A percentile compares a stretch with the other conserved stretches of the same genome.
These are phyloP conservation scores for Claviceps maximensis DNA, from an alignment of 2,329 filamentous ascomycete genomes.

Conservation along the genomic window DNA sequence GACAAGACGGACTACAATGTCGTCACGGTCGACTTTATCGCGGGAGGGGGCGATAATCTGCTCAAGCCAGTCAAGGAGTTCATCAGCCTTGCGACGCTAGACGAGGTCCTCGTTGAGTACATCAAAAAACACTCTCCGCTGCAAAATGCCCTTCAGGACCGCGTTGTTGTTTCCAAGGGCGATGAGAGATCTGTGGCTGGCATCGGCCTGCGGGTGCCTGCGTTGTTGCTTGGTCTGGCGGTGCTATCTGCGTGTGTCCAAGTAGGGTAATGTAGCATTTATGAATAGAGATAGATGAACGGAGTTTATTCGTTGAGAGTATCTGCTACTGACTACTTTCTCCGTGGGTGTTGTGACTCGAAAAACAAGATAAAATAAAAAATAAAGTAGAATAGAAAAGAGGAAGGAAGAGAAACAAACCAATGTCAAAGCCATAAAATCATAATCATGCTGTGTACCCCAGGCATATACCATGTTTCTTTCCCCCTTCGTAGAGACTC, in stretches of 20 bases:
- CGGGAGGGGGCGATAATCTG: slow-evolving; percentile 50
- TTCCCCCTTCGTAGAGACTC: too few species aligned
- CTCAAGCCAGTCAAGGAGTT: slow-evolving; percentile 27
- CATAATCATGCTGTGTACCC: too few species aligned
- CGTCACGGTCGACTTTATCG: slow-evolving; percentile 50
- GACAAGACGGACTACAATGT: slow-evolving; percentile 36
- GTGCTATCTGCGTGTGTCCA: not conserved
- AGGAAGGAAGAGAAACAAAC: too few species aligned
- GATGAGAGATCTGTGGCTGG: not conserved
- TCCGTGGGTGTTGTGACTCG: too few species aligned
- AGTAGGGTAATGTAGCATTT: too few species aligned
- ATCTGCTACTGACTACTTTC: too few species aligned
- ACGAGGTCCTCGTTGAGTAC: slow-evolving; percentile 39
- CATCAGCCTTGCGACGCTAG: slow-evolving; percentile 36
- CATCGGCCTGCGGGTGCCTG: not conserved
- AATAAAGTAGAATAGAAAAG: too few species aligned
- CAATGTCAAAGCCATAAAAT: too few species aligned
- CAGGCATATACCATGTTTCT: too few species aligned
- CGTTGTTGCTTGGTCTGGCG: not conserved
- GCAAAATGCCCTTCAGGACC: slow-evolving; percentile 32
- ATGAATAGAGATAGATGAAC: too few species aligned
- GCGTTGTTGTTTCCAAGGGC: slow-evolving; percentile 12
- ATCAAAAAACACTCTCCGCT: slow-evolving; percentile 35
- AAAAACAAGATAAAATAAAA: too few species aligned
- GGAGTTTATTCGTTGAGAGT: too few species aligned